phyloP scores from a whole-genome alignment of 768 basidiomycete species.

The Boletellus ananiceps region DNA sequence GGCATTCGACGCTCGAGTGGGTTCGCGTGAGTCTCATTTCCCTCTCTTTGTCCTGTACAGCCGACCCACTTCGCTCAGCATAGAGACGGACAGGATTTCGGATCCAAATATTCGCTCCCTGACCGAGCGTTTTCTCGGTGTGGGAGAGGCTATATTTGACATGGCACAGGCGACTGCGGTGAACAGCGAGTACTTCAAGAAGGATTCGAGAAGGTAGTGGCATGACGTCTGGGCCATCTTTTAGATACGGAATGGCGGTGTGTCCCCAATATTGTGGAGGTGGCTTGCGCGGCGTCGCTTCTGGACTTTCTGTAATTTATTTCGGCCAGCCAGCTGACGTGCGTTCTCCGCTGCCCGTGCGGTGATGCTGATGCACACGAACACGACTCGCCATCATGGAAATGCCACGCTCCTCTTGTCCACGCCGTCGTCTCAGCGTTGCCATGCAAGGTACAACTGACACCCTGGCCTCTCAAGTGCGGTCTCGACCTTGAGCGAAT shows the following conservation, averaged over 20 bases:
- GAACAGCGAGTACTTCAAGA: conserved; percentile 79
- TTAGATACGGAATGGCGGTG: background rate
- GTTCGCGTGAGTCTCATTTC: conserved; percentile 63
- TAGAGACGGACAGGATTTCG: conserved; percentile 62
- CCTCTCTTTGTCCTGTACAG: background rate
- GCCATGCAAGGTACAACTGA: too few relatives aligned
- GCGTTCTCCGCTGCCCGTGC: conserved; percentile 20
- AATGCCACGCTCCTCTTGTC: conserved; percentile 4
- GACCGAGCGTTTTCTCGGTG: conserved; percentile 75
- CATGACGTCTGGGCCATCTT: background rate
- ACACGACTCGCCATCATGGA: conserved; percentile 9
- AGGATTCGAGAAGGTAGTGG: conserved; percentile 37
- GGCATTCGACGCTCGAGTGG: conserved; percentile 90
- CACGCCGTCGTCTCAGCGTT: background rate
- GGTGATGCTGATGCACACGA: conserved; percentile 3
- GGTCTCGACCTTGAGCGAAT: too few relatives aligned
- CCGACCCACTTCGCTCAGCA: conserved; percentile 37
- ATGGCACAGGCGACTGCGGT: conserved; percentile 81
- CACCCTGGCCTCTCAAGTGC: too few relatives aligned
- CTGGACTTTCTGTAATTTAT: conserved; percentile 28
- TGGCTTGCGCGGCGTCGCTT: conserved; percentile 13
- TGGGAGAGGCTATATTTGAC: conserved; percentile 89
- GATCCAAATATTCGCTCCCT: conserved; percentile 74
- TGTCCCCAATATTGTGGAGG: conserved; percentile 7
- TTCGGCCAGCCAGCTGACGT: conserved; percentile 17